A percentile compares a stretch with the other conserved stretches of the same genome.
These are phyloP conservation scores for Domatiomyces catenatus DNA, from an alignment of 2,329 filamentous ascomycete species.

Conservation along the genomic window DNA sequence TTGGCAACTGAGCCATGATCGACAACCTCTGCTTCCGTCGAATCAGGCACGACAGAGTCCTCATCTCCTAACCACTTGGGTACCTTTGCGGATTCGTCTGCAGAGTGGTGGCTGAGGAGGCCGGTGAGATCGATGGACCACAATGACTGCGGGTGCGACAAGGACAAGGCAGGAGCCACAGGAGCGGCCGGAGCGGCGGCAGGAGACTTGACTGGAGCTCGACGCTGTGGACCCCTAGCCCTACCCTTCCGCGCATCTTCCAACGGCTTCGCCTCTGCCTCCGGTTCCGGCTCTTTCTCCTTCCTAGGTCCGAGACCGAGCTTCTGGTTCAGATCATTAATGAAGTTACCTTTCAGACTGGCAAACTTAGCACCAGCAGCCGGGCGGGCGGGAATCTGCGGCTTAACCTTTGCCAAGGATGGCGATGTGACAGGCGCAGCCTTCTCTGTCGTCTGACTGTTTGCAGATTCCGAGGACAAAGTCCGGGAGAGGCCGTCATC, in stretches of 20 bases:
- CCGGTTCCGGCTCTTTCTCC: conserved; percentile 46
- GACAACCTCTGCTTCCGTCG: background rate
- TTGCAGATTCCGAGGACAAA: conserved; percentile 27
- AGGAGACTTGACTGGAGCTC: conserved; percentile 47
- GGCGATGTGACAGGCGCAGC: conserved; percentile 22
- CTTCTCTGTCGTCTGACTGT: conserved; percentile 20
- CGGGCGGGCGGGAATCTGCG: conserved; percentile 63
- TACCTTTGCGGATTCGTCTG: background rate
- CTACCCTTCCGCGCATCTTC: conserved; percentile 79
- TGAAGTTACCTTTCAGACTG: conserved; percentile 75
- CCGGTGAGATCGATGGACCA: conserved; percentile 16
- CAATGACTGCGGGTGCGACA: conserved; percentile 10
- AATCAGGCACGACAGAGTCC: background rate
- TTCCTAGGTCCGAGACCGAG: conserved; percentile 76
- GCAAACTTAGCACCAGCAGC: conserved; percentile 67
- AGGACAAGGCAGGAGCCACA: conserved; percentile 4
- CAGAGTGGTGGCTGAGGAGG: conserved; percentile 7
- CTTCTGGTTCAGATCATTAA: conserved; percentile 83
- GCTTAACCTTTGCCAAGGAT: conserved; percentile 54
- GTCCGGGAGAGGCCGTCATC: conserved; percentile 24
- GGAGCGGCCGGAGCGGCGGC: conserved; percentile 7
- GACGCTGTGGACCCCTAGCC: conserved; percentile 70
- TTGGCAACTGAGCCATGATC: background rate
- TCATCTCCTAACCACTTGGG: background rate
- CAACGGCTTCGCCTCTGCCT: conserved; percentile 58